Evolutionary conservation across 1,284 basidiomycete species (phyloP), one percentile per base, ranked within the genome.

Genomic region (Marasmius sp.): DNA sequence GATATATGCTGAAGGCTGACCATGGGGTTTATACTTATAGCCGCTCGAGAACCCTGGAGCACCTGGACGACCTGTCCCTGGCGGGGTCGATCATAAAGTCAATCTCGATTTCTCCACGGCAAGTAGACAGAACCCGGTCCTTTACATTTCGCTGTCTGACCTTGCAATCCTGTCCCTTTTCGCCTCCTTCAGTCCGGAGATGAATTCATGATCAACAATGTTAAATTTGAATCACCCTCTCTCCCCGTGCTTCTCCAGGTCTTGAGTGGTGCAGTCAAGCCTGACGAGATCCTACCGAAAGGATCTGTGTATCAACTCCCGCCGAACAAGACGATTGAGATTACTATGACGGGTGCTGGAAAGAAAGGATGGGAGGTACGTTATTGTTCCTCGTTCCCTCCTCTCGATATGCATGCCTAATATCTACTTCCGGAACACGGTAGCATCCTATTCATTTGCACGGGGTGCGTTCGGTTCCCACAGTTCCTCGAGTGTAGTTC

Each of bases 371-470:
- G 34, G 27, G 27, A 27, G 27, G 27, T 27, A 27, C 27, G 27
- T 27, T 27, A 2, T 27, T 5, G 27, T 27, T 27, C 27, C 27
- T 27, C 27, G 27, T 27, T 27, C 27, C 27, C 2, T 27, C 27
- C 27, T 27, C 27, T 27, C 27, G 27, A 27, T 27, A 27, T 27
- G 27, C 27, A 27, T 27, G 27, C 27, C 5, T 27, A 27, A 27
- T 27, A 27, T 27, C 5, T 27, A 50, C 16, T 47, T 51, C 18
- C 20, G 52, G 47, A 20, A 27, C 27, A 8, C 57, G 14, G 12
- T 37, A 70, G 69, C 71, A 74, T 64, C 70, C 71, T 11, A 69
- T 75, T 61, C 74, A 75, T 63, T 60, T 74, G 27, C 74, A 75
- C 52, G 71, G 72, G 3, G 70, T 72, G 60, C 36, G 67, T 57